These are phyloP conservation scores for Melanogaster broomeanus DNA, from an alignment of 768 basidiomycete genomes.

Conservation along the genomic window DNA sequence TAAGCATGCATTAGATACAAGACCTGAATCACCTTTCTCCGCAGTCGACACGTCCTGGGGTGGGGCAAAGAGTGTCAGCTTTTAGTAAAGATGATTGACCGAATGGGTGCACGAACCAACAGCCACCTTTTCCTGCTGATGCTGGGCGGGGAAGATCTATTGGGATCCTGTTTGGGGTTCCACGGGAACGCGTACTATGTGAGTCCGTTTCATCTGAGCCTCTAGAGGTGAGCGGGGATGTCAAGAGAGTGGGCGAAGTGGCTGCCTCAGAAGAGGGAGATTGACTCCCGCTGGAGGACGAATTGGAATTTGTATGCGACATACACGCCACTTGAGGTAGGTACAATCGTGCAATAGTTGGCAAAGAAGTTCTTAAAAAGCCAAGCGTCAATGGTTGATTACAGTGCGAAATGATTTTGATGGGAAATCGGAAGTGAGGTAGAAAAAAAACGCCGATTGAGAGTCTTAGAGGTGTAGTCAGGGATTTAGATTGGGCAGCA, in stretches of 20 bases:
- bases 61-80: constrained; percentile 8
- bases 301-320: constrained; percentile 51
- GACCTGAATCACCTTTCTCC: constrained; percentile 64
- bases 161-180: constrained; percentile 48
- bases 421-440: constrained; percentile 29
- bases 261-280: constrained; percentile 49
- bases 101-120: constrained; percentile 59
- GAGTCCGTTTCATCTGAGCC: constrained; percentile 36
- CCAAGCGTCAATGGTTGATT: constrained; percentile 12
- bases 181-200: constrained; percentile 24
- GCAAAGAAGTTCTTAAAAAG: constrained; percentile 26
- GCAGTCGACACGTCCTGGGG: constrained; percentile 77
- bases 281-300: constrained; percentile 48
- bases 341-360: constrained; percentile 24
- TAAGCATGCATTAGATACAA: background rate
- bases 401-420: constrained; percentile 23
- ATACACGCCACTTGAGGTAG: constrained; percentile 30
- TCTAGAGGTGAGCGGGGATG: constrained; percentile 37
- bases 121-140: constrained; percentile 70
- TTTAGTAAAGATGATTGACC: background rate
- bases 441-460: constrained; percentile 29
- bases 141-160: constrained; percentile 53
- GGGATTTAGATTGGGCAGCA: constrained; percentile 31
- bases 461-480: constrained; percentile 22
- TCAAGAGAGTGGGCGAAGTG: constrained; percentile 46